phyloP scores from a whole-genome alignment of 2,329 filamentous ascomycete genomes.

The Aspergillus chevalieri region DNA sequence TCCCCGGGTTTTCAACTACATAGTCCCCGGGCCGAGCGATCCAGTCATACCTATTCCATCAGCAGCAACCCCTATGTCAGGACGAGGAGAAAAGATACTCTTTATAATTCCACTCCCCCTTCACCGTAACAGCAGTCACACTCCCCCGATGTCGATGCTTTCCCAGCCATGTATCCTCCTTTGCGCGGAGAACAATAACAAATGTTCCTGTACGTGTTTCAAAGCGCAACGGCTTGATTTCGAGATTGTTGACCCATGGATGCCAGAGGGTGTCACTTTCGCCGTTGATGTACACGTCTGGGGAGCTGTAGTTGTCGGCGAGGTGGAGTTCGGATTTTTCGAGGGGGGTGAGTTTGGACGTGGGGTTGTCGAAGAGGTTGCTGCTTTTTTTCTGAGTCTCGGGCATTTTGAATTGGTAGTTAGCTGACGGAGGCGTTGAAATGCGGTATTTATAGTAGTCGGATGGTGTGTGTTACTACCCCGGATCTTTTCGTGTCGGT shows the following conservation, averaged over 20 bases:
- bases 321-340: slow-evolving; percentile 7
- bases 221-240: slow-evolving; percentile 18
- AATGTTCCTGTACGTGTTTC: slow-evolving; percentile 15
- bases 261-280: slow-evolving; percentile 16
- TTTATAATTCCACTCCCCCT: slow-evolving; percentile 16
- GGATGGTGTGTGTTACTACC: too few relatives aligned
- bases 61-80: not conserved
- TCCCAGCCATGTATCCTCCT: slow-evolving; percentile 13
- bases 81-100: slow-evolving; percentile 9
- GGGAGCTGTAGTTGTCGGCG: slow-evolving; percentile 7
- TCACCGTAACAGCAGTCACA: slow-evolving; percentile 15
- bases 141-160: slow-evolving; percentile 17
- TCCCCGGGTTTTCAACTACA: slow-evolving; percentile 17
- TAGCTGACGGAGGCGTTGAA: too few relatives aligned
- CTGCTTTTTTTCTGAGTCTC: not conserved
- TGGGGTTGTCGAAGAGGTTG: not conserved
- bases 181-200: slow-evolving; percentile 13
- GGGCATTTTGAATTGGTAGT: too few relatives aligned
- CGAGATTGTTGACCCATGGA: slow-evolving; percentile 13
- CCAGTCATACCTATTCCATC: slow-evolving; percentile 14
- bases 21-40: slow-evolving; percentile 15
- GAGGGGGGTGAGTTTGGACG: slow-evolving; percentile 4
- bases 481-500: too few relatives aligned
- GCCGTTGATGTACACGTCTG: slow-evolving; percentile 12
- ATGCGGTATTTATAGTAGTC: too few relatives aligned